These are phyloP conservation scores for Colletotrichum caudatum DNA, from an alignment of 2,329 filamentous ascomycete genomes.

Conservation along the genomic window DNA sequence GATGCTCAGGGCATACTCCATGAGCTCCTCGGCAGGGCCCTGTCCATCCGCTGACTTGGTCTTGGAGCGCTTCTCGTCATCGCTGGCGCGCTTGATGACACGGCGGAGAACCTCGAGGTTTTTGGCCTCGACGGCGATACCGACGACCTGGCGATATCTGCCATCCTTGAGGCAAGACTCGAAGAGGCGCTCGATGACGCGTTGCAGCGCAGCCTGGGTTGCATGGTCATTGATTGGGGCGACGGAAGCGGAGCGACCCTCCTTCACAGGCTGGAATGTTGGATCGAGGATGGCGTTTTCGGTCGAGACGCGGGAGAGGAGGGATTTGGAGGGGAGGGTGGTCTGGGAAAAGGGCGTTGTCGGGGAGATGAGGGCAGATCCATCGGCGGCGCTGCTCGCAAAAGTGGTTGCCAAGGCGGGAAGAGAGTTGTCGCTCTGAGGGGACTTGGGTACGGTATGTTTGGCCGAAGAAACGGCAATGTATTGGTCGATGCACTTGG, in stretches of 20 bases:
- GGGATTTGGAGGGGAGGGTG: conserved; percentile 90
- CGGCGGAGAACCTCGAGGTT: conserved; percentile 88
- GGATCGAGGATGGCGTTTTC: conserved; percentile 73
- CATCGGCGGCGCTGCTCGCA: conserved; percentile 73
- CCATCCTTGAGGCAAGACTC: conserved; percentile 88
- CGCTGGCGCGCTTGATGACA: conserved; percentile 89
- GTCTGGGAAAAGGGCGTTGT: conserved; percentile 97
- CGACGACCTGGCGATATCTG: conserved; percentile 94
- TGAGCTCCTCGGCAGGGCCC: conserved; percentile 81
- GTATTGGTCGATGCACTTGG: conserved; percentile 98
- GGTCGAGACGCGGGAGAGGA: conserved; percentile 85
- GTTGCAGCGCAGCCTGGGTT: conserved; percentile 83
- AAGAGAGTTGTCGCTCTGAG: conserved; percentile 59
- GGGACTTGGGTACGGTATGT: conserved; percentile 59
- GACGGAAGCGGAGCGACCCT: conserved; percentile 69
- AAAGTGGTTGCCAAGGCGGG: conserved; percentile 87
- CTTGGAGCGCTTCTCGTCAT: conserved; percentile 81
- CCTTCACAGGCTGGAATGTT: conserved; percentile 66
- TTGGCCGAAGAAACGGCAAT: conserved; percentile 77
- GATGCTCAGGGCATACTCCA: conserved; percentile 96
- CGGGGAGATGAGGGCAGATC: conserved; percentile 81
- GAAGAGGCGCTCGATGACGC: conserved; percentile 89
- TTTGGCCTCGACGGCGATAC: conserved; percentile 94
- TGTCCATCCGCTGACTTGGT: conserved; percentile 67
- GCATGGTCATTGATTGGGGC: conserved; percentile 75